Conservation (phyloP, 225 moss, liverwort and hornwort species). For the Rhytidiadelphus loreus region DNA sequence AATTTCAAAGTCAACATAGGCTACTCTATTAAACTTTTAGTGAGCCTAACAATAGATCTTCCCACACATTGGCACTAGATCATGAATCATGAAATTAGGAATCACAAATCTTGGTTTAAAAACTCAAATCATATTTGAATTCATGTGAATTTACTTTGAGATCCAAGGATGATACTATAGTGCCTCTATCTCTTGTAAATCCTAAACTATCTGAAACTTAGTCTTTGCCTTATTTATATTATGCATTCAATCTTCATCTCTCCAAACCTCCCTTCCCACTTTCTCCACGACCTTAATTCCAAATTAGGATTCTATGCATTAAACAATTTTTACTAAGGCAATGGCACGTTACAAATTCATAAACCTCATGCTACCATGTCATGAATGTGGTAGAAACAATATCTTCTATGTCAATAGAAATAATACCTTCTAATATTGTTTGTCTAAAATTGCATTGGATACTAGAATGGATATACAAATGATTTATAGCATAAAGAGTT, state of each 20-base stretch:
- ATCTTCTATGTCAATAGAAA: neutral
- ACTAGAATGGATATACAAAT: neutral
- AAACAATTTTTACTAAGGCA: neutral
- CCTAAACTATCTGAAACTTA: neutral
- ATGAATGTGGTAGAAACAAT: neutral
- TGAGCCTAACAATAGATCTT: neutral
- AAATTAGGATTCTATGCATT: fast-evolving
- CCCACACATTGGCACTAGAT: fast-evolving
- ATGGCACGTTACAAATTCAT: neutral
- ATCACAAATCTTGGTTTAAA: neutral
- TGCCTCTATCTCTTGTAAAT: neutral
- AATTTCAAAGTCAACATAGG: neutral
- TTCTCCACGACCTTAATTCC: neutral
- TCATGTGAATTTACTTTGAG: fast-evolving
- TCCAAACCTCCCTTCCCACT: neutral
- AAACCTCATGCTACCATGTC: neutral
- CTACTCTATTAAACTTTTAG: neutral
- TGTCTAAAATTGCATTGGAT: neutral
- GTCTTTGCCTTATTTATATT: neutral
- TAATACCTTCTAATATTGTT: neutral
- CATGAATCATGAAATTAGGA: neutral
- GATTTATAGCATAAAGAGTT: neutral
- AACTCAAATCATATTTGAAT: neutral
- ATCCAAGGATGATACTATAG: neutral
- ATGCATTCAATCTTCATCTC: neutral